These are phyloP conservation scores for Stylosanthes scabra DNA, from an alignment of 331 rosid species.

Conservation along the genomic window DNA sequence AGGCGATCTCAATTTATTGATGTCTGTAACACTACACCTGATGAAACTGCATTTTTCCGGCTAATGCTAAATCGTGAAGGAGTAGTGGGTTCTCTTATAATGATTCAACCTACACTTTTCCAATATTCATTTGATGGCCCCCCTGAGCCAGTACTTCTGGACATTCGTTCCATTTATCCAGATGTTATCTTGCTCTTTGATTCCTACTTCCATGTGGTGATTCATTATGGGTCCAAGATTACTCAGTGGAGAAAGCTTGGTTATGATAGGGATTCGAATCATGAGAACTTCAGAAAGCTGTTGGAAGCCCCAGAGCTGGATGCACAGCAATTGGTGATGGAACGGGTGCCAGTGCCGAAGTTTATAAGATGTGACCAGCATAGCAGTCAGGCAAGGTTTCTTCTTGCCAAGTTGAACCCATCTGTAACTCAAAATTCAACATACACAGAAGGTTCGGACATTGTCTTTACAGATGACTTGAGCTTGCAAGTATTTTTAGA, in stretches of 20 bases:
- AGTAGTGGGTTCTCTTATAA: conserved; percentile 86
- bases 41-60: conserved; percentile 89
- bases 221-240: conserved; percentile 88
- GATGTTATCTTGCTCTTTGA: conserved; percentile 91
- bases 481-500: conserved; percentile 93
- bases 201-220: conserved; percentile 88
- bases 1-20: conserved; percentile 95
- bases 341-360: conserved; percentile 80
- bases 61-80: conserved; percentile 89
- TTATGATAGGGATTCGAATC: conserved; percentile 80
- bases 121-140: conserved; percentile 95
- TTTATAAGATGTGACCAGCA: conserved; percentile 89
- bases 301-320: conserved; percentile 87
- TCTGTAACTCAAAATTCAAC: conserved; percentile 97
- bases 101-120: conserved; percentile 95
- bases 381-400: conserved; percentile 94
- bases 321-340: conserved; percentile 75
- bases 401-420: conserved; percentile 95
- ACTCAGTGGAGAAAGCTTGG: conserved; percentile 93
- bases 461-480: conserved; percentile 87
- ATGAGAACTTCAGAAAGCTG: conserved; percentile 82
- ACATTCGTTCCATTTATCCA: conserved; percentile 76
- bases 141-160: conserved; percentile 87
- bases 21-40: conserved; percentile 81
- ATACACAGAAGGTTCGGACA: conserved; percentile 75